phyloP scores from a whole-genome alignment of 768 basidiomycete species.

The Boletus rubroflammeus region DNA sequence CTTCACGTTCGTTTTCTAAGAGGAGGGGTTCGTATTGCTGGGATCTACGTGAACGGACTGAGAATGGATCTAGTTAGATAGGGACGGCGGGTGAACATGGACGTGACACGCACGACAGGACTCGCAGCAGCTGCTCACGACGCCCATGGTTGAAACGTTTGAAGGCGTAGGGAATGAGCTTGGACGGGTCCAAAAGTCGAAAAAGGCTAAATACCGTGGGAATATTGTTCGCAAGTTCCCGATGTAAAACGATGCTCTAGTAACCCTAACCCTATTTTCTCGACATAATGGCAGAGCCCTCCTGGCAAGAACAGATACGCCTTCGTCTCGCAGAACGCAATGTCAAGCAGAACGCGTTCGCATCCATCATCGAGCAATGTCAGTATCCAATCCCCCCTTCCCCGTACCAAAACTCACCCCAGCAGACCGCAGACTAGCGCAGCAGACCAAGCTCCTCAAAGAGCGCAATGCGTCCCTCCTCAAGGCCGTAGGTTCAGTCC shows the following conservation, averaged over 20 bases:
- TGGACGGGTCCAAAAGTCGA: slow-evolving; percentile 7
- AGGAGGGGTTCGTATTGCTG: slow-evolving; percentile 85
- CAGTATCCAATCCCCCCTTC: slow-evolving; percentile 26
- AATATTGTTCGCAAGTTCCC: slow-evolving; percentile 23
- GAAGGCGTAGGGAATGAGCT: not conserved
- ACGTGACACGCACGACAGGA: slow-evolving; percentile 61
- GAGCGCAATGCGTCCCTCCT: slow-evolving; percentile 89
- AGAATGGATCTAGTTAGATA: slow-evolving; percentile 17
- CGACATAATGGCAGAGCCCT: slow-evolving; percentile 75
- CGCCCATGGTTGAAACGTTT: slow-evolving; percentile 63
- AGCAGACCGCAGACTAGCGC: slow-evolving; percentile 85
- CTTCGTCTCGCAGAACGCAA: slow-evolving; percentile 82
- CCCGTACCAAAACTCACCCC: slow-evolving; percentile 11
- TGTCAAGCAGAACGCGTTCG: slow-evolving; percentile 72
- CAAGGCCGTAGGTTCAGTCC: slow-evolving; percentile 75
- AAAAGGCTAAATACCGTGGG: slow-evolving; percentile 23
- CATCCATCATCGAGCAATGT: slow-evolving; percentile 93
- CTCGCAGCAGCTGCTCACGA: slow-evolving; percentile 76
- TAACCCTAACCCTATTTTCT: slow-evolving; percentile 27
- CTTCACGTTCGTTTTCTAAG: slow-evolving; percentile 92
- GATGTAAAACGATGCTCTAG: not conserved
- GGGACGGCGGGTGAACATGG: slow-evolving; percentile 2
- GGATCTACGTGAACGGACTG: slow-evolving; percentile 79
- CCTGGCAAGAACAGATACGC: slow-evolving; percentile 81
- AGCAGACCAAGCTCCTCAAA: slow-evolving; percentile 88